A percentile compares a stretch with the other conserved stretches of the same genome.
Conservation (phyloP, 1,284 basidiomycete genomes). For the Xerocomus amazonicus region DNA sequence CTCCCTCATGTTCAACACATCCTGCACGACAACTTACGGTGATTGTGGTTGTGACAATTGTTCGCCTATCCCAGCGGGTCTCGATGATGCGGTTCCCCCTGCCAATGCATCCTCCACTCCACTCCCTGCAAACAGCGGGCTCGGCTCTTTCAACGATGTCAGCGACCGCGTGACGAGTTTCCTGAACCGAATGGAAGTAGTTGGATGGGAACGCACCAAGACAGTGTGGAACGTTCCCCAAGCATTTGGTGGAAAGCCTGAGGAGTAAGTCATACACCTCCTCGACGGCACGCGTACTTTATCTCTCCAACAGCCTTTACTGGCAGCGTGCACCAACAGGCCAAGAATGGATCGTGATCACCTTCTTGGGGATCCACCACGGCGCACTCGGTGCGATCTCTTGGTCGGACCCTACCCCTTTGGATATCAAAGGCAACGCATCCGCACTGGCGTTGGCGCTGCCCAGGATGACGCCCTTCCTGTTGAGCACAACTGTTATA, state of each 20-base stretch:
- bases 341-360: slow-evolving; percentile 62
- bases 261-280: slow-evolving; percentile 40
- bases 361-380: slow-evolving; percentile 65
- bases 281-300: background rate
- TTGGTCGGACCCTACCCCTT: slow-evolving; percentile 65
- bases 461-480: slow-evolving; percentile 39
- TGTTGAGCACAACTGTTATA: slow-evolving; percentile 31
- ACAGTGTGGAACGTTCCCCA: slow-evolving; percentile 75
- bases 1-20: slow-evolving; percentile 50
- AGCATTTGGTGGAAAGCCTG: slow-evolving; percentile 58
- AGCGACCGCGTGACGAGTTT: slow-evolving; percentile 62
- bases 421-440: slow-evolving; percentile 57
- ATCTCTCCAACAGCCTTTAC: slow-evolving; percentile 41
- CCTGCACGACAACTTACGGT: slow-evolving; percentile 62
- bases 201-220: slow-evolving; percentile 55
- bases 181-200: slow-evolving; percentile 48
- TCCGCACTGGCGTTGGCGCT: slow-evolving; percentile 50
- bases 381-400: slow-evolving; percentile 64
- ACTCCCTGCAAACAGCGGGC: slow-evolving; percentile 28
- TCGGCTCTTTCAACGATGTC: slow-evolving; percentile 47
- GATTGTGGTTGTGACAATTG: slow-evolving; percentile 68
- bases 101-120: slow-evolving; percentile 20
- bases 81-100: slow-evolving; percentile 28
- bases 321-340: slow-evolving; percentile 67
- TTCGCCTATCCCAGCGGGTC: slow-evolving; percentile 33